Evolutionary conservation across 176 grass and related monocot genomes (phyloP), one percentile per base, ranked within the genome.

Genomic region (Carex scoparia): DNA sequence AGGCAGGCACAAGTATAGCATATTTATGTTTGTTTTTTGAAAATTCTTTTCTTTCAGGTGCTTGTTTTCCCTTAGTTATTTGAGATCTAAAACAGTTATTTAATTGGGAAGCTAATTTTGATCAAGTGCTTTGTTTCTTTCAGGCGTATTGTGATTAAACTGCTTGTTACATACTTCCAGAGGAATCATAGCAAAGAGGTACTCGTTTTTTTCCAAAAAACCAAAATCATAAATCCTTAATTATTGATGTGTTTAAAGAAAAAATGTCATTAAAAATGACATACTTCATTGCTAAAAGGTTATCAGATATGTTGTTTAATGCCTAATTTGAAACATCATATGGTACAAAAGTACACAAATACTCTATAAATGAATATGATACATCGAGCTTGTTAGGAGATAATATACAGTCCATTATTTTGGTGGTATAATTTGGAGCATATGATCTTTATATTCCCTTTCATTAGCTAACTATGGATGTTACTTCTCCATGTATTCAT

Each of bases 131-230:
- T 35, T 77, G 19, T 78, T 78, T 78, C 28, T 78, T 78, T 84
- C 90, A 99, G 97, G 65, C 87, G 90, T 6, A 99, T 99, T 79
- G 97, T 99, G 80, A 94, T 96, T 16, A 99, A 96, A 85, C 84
- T 99, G 56, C 81, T 99, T 18, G 90, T 99, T 40, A 92, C 97
- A 57, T 99, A 99, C 88, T 96, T 99, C 86, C 93, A 99, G 66
- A 85, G 86, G 55, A 99, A 96, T 70, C 91, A 99, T 64, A 94
- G 93, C 81, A 96, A 99, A 89, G 97, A 99, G 97, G 97, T 96
- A 60, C 55, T 84, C 11, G 48, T 51, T 91, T 51, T 37, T 80
- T 38, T 6, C 65, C 46, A 65, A 65, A 40, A 70, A 69, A 54
- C 56, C 82, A 53, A 38, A 44, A 10, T 60, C 7, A 46, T 77